phyloP scores from a whole-genome alignment of 768 basidiomycete genomes.

The Suillus ampliporus region DNA sequence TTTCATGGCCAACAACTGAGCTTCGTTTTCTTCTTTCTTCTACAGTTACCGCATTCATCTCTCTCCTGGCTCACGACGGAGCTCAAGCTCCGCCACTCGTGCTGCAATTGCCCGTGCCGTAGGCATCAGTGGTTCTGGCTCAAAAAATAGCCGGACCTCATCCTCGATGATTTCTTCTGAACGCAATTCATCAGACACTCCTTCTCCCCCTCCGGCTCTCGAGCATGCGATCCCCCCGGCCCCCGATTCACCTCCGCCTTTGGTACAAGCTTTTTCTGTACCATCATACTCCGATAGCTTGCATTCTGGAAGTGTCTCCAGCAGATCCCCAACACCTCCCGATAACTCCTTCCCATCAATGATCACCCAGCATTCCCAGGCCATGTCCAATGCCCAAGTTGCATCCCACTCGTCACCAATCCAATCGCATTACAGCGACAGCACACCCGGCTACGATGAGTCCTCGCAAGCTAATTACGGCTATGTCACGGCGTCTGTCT shows the following conservation, averaged over 20 bases:
- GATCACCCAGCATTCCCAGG: conserved; percentile 37
- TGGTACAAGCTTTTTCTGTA: conserved; percentile 49
- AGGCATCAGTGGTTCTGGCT: conserved; percentile 24
- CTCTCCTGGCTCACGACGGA: conserved; percentile 77
- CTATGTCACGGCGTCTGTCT: conserved; percentile 28
- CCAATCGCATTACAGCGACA: conserved; percentile 36
- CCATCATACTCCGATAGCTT: conserved; percentile 30
- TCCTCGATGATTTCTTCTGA: conserved; percentile 32
- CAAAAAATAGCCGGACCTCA: conserved; percentile 32
- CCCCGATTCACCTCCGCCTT: conserved; percentile 60
- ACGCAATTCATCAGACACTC: conserved; percentile 29
- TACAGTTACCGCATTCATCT: conserved; percentile 80
- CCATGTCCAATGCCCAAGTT: conserved; percentile 43
- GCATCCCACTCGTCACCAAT: conserved; percentile 36
- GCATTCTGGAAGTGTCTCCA: conserved; percentile 42
- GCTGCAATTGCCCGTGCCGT: conserved; percentile 57
- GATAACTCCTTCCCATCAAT: conserved; percentile 46
- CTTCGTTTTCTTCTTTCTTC: conserved; percentile 19
- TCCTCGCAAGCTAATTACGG: conserved; percentile 40
- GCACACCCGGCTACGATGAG: conserved; percentile 35
- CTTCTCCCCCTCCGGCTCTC: conserved; percentile 48
- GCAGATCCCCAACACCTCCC: conserved; percentile 53
- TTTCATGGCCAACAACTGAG: conserved; percentile 14
- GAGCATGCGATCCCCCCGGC: conserved; percentile 51
- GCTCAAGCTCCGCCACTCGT: conserved; percentile 58